phyloP scores from a whole-genome alignment of 2,329 filamentous ascomycete genomes.

The Cytospora piceae region DNA sequence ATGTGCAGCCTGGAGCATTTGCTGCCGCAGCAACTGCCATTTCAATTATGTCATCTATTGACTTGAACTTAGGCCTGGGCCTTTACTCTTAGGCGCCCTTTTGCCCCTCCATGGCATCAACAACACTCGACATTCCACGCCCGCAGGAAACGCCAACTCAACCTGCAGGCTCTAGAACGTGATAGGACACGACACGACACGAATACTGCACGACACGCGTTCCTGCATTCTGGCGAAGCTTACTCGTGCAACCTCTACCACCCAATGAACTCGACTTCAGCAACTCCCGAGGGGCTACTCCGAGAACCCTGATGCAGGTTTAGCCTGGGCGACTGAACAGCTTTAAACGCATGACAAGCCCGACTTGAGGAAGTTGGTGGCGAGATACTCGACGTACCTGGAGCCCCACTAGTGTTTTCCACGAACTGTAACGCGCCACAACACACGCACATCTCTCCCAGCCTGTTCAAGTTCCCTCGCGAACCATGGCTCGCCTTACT shows the following conservation, averaged over 20 bases:
- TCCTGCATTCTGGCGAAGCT: constrained; percentile 6
- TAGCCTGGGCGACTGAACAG: background rate
- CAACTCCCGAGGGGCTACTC: background rate
- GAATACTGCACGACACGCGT: constrained; percentile 13
- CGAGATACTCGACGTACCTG: constrained; percentile 17
- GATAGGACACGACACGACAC: background rate
- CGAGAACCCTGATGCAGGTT: background rate
- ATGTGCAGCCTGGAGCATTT: no score
- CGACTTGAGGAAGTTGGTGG: background rate
- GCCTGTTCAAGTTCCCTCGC: background rate
- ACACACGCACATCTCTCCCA: constrained; percentile 32
- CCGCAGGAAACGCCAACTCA: constrained; percentile 25
- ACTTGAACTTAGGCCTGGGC: constrained; percentile 7
- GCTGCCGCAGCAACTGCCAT: constrained; percentile 18
- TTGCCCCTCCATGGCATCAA: constrained; percentile 14
- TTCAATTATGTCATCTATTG: constrained; percentile 28
- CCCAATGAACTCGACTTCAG: background rate
- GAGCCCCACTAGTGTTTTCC: constrained; percentile 35
- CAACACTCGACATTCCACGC: constrained; percentile 1
- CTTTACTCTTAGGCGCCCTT: background rate
- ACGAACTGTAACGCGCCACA: constrained; percentile 34
- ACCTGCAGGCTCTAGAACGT: constrained; percentile 15
- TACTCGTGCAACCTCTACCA: background rate
- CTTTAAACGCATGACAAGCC: background rate
- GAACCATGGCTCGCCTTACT: constrained; percentile 35